phyloP scores from a whole-genome alignment of 140 eudicot genomes.

The Bidens hawaiensis region DNA sequence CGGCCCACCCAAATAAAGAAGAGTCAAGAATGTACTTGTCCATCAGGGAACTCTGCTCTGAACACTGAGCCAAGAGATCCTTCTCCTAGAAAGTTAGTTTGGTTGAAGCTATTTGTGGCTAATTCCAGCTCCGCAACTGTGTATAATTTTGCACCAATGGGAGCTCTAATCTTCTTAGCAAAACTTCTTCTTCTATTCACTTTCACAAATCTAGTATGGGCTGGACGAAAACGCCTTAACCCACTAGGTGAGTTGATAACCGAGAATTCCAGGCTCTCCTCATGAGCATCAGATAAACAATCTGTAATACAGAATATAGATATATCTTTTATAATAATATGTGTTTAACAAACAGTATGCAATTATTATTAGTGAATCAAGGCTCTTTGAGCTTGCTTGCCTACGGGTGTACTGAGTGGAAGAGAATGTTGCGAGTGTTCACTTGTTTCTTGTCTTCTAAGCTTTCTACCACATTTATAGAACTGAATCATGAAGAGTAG shows the following conservation, averaged over 20 bases:
- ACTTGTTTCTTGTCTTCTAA: constrained; percentile 29
- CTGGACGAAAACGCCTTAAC: constrained; percentile 42
- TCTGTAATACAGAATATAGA: constrained; percentile 16
- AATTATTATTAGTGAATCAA: not conserved
- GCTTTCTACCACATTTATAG: constrained; percentile 24
- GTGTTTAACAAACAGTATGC: not conserved
- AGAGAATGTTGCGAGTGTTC: constrained; percentile 42
- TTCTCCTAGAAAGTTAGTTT: constrained; percentile 73
- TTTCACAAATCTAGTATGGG: constrained; percentile 43
- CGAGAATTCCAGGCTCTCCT: constrained; percentile 41
- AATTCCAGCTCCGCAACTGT: constrained; percentile 56
- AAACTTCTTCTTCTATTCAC: constrained; percentile 54
- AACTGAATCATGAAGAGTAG: constrained; percentile 38
- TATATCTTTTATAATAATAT: not conserved
- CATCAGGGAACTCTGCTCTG: constrained; percentile 86
- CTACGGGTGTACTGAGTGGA: constrained; percentile 51
- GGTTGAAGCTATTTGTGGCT: constrained; percentile 73
- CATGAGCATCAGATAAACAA: constrained; percentile 34
- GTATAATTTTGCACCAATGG: constrained; percentile 54
- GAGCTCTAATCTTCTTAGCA: constrained; percentile 44
- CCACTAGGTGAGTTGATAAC: constrained; percentile 44
- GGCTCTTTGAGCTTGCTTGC: constrained; percentile 29
- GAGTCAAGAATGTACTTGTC: constrained; percentile 13
- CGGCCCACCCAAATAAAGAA: not conserved
- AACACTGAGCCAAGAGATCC: constrained; percentile 90